These are phyloP conservation scores for Centaurea solstitialis DNA, from an alignment of 129 eudicot genomes.

Conservation along the genomic window DNA sequence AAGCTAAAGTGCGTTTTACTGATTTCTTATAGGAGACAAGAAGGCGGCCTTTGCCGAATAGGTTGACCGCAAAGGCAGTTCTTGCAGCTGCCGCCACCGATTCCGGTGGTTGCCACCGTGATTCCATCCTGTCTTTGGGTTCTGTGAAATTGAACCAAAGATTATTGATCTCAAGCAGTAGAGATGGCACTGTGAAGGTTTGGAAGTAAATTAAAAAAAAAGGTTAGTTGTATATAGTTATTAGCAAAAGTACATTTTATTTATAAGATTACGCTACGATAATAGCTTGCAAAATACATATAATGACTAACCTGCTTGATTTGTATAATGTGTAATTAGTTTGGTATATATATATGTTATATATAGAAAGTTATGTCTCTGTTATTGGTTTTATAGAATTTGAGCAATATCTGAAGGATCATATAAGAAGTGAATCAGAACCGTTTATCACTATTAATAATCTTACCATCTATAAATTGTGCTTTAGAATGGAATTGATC, in stretches of 20 bases:
- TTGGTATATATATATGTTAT: background rate
- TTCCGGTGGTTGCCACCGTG: slow-evolving; percentile 96
- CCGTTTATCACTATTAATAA: too few relatives aligned
- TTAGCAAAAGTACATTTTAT: slow-evolving; percentile 6
- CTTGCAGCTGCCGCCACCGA: slow-evolving; percentile 91
- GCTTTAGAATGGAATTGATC: too few relatives aligned
- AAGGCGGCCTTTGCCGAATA: slow-evolving; percentile 68
- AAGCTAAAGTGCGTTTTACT: slow-evolving; percentile 7
- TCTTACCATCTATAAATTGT: too few relatives aligned
- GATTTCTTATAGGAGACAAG: slow-evolving; percentile 58
- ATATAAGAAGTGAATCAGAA: too few relatives aligned
- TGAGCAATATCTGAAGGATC: background rate
- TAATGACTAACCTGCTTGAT: background rate
- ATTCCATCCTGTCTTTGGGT: slow-evolving; percentile 83
- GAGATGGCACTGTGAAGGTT: slow-evolving; percentile 97
- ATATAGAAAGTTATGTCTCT: background rate
- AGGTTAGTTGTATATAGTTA: slow-evolving; percentile 42
- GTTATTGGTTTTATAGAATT: background rate
- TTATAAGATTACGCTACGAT: background rate
- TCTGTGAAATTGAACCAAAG: slow-evolving; percentile 92
- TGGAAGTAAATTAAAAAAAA: slow-evolving; percentile 62
- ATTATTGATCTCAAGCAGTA: slow-evolving; percentile 83
- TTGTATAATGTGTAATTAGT: background rate
- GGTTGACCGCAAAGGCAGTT: slow-evolving; percentile 72
- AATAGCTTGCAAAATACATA: background rate